These are phyloP conservation scores for Penicillium expansum DNA, from an alignment of 2,329 filamentous ascomycete genomes.

Conservation along the genomic window DNA sequence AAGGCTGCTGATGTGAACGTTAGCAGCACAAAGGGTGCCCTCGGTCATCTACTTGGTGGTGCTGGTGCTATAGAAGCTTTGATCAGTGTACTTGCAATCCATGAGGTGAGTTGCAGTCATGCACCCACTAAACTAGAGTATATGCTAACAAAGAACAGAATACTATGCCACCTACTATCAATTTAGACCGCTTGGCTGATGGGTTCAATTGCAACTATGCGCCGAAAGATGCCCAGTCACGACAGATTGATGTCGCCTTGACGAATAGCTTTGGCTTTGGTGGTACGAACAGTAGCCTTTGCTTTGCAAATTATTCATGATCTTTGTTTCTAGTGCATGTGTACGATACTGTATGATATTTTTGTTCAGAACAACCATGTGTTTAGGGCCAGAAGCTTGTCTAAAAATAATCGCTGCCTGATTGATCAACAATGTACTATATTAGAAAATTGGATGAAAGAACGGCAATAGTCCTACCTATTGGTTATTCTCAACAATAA, in stretches of 20 bases:
- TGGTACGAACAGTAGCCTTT: constrained; percentile 88
- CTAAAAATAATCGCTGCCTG: neutral
- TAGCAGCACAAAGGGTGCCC: constrained; percentile 90
- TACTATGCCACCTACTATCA: constrained; percentile 79
- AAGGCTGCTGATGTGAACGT: constrained; percentile 68
- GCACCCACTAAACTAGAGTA: neutral
- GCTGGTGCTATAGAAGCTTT: constrained; percentile 88
- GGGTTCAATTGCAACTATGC: constrained; percentile 84
- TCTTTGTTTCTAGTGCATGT: neutral
- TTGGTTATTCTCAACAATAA: neutral
- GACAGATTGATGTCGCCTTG: constrained; percentile 68
- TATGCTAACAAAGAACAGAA: constrained; percentile 53
- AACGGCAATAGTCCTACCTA: neutral
- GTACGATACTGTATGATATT: constrained; percentile 10
- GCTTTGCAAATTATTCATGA: constrained; percentile 53
- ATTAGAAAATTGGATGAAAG: neutral
- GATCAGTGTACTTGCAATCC: constrained; percentile 75
- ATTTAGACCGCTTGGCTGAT: constrained; percentile 65
- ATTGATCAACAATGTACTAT: neutral
- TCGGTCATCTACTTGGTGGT: constrained; percentile 88
- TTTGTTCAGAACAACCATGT: neutral
- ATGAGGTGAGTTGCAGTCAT: constrained; percentile 59
- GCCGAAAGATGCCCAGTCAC: constrained; percentile 66
- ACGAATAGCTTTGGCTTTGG: constrained; percentile 98
- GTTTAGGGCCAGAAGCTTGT: neutral